These are phyloP conservation scores for Allantophomopsis cytisporea DNA, from an alignment of 2,329 filamentous ascomycete species.

Conservation along the genomic window DNA sequence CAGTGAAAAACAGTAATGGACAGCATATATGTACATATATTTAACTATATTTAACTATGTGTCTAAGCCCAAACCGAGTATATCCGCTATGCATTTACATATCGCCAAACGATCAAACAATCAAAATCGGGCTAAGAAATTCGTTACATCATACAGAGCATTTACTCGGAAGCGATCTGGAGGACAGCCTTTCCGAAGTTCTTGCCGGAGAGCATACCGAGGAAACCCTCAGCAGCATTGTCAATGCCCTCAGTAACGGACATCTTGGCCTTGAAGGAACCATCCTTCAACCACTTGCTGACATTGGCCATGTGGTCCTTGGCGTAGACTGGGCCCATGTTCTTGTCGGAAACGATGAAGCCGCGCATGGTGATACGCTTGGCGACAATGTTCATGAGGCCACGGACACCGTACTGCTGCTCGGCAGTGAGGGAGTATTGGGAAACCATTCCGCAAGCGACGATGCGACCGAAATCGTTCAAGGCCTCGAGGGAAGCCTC, in stretches of 20 bases:
- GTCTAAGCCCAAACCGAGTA: no score
- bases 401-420: constrained; percentile 46
- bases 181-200: constrained; percentile 65
- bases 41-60: no score
- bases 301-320: constrained; percentile 53
- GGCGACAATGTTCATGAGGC: constrained; percentile 41
- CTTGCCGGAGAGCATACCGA: constrained; percentile 54
- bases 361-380: constrained; percentile 53
- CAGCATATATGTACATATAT: no score
- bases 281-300: constrained; percentile 54
- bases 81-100: no score
- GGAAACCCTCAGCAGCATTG: constrained; percentile 46
- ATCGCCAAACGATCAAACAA: no score
- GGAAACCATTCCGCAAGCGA: constrained; percentile 51
- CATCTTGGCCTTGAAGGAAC: constrained; percentile 45
- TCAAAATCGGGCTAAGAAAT: no score
- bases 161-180: constrained; percentile 29
- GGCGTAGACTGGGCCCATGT: constrained; percentile 46
- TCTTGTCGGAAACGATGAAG: constrained; percentile 50
- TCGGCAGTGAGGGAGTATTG: constrained; percentile 38
- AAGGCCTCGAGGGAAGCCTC: constrained; percentile 51
- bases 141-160: no score
- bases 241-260: constrained; percentile 54
- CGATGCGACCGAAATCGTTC: constrained; percentile 51
- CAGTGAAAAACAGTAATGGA: no score